Evolutionary conservation across 2,329 filamentous ascomycete genomes (phyloP), one percentile per base, ranked within the genome.

Genomic region (Xylariaceae sp.): DNA sequence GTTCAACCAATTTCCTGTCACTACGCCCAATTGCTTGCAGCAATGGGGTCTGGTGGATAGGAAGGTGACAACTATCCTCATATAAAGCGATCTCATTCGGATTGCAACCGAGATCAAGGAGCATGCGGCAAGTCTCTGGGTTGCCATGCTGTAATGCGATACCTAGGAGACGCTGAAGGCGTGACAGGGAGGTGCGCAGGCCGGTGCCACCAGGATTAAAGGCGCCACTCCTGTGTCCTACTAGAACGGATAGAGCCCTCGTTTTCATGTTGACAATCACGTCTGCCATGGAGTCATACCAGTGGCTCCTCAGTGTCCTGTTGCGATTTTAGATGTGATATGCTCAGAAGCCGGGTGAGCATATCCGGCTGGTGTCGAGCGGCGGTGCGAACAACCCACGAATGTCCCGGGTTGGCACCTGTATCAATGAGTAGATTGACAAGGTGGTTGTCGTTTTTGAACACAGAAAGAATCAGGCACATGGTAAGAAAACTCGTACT

Each of bases 91-190:
- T 49, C 15, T 5, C 17, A 40, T 55, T 44, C 18, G 48, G 30
- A 30, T 50, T 43, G 41, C 39, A 40, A 14, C 40, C 44, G 18
- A 30, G 39, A 38, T 47, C 19, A 44, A 56, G 33, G 2, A 56
- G 47, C 38, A 46, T 33, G 9, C 3, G 42, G 17, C 22, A 31
- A 44, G 12, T 10, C 6, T 27, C 22, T 27, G 7, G 7, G 3
- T n/a, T 5, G 6, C 33, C 27, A 6, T 19, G 11, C 9, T 9
- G n/a, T 46, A 46, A 42, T n/a, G 48, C 44, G 7, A 42, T 35
- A 6, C 44, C 41, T 6, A 51, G 36, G 5, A 36, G 48, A 14
- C 44, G 44, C 6, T 40, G 15, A 6, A 7, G 14, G 2, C 22
- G 22, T 27, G 22, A 7, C 7, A 5, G 22, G 7, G 22, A 27